Evolutionary conservation across 1,139 yeast genomes (phyloP).

Genomic region (Lodderomyces theae): DNA sequence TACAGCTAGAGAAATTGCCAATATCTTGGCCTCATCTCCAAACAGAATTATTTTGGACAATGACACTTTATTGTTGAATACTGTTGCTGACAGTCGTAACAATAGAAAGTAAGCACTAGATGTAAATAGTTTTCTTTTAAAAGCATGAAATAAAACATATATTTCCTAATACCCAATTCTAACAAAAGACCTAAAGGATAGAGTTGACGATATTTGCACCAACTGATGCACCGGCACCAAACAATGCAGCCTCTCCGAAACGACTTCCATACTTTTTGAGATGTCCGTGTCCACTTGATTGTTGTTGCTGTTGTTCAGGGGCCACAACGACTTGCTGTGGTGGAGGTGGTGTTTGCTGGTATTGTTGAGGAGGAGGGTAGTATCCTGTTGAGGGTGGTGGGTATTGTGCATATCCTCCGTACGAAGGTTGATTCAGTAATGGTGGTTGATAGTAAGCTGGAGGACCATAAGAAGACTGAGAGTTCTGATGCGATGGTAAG

Average conservation of each 20-base stretch:
- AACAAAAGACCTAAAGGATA: slow-evolving; percentile 54
- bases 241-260: slow-evolving; percentile 88
- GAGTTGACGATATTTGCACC: slow-evolving; percentile 87
- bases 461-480: slow-evolving; percentile 10
- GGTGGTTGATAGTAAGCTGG: slow-evolving; percentile 16
- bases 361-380: slow-evolving; percentile 36
- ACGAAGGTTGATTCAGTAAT: slow-evolving; percentile 31
- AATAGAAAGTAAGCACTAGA: slow-evolving; percentile 3
- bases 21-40: slow-evolving; percentile 79
- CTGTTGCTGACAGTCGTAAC: slow-evolving; percentile 63
- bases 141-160: slow-evolving; percentile 1
- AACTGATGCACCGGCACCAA: slow-evolving; percentile 96
- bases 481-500: slow-evolving; percentile 11
- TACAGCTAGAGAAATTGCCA: slow-evolving; percentile 95
- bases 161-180: neutral
- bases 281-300: slow-evolving; percentile 25
- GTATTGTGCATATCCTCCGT: slow-evolving; percentile 44
- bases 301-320: slow-evolving; percentile 19
- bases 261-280: slow-evolving; percentile 75
- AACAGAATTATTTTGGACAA: slow-evolving; percentile 89
- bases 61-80: slow-evolving; percentile 86
- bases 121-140: slow-evolving; percentile 5
- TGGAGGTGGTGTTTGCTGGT: slow-evolving; percentile 22
- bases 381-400: slow-evolving; percentile 49
- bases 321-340: slow-evolving; percentile 10